A percentile compares a stretch with the other conserved stretches of the same genome.
Evolutionary conservation across 2,329 filamentous ascomycete genomes (phyloP).

Genomic region (Arthrobotrys sphaeroides): DNA sequence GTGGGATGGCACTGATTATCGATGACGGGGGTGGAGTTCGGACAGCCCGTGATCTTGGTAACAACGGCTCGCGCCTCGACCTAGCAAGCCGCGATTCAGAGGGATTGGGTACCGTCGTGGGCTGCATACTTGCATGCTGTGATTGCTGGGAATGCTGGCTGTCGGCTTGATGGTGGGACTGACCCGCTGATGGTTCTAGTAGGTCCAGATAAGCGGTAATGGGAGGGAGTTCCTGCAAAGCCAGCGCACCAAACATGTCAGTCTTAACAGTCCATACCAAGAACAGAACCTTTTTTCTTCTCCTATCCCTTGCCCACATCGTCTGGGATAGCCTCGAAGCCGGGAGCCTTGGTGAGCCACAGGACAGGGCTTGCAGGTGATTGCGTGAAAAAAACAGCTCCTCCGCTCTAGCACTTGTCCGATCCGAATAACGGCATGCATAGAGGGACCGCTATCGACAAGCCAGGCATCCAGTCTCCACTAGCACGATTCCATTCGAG

Average conservation of each 20-base stretch:
- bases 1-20: conserved; percentile 42
- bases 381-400: conserved; percentile 27
- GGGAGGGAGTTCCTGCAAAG: conserved; percentile 53
- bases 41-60: conserved; percentile 38
- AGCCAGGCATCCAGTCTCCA: conserved; percentile 21
- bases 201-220: conserved; percentile 53
- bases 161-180: conserved; percentile 41
- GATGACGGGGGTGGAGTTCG: conserved; percentile 46
- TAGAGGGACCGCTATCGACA: conserved; percentile 10
- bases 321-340: too few relatives aligned
- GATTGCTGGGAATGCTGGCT: conserved; percentile 38
- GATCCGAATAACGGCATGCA: conserved; percentile 26
- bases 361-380: conserved; percentile 16
- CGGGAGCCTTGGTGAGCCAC: conserved; percentile 13
- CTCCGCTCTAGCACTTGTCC: conserved; percentile 20
- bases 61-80: conserved; percentile 38
- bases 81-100: conserved; percentile 44
- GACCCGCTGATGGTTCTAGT: conserved; percentile 41
- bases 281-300: conserved; percentile 23
- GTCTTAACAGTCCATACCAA: conserved; percentile 32
- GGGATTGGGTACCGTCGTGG: conserved; percentile 40
- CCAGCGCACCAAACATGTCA: conserved; percentile 53
- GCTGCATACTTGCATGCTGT: conserved; percentile 48
- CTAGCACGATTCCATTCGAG: conserved; percentile 14
- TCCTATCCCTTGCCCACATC: conserved; percentile 10